These are phyloP conservation scores for Erigeron philadelphicus DNA, from an alignment of 140 eudicot species.

Conservation along the genomic window DNA sequence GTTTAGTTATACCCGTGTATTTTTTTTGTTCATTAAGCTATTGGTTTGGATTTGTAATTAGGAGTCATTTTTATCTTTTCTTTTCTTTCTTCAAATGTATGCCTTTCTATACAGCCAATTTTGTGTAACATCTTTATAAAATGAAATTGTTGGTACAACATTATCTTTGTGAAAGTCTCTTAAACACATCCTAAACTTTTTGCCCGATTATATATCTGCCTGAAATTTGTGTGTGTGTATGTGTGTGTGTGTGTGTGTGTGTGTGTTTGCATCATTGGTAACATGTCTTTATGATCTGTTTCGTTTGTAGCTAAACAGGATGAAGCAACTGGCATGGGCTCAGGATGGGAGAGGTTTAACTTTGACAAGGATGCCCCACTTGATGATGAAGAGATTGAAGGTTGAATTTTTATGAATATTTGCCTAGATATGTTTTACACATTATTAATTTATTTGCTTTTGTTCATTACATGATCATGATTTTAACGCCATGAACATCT, in stretches of 20 bases:
- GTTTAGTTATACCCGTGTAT: slow-evolving; percentile 1
- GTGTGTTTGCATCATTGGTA: neutral
- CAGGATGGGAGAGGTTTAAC: slow-evolving; percentile 96
- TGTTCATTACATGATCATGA: neutral
- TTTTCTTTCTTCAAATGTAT: neutral
- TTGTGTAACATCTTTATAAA: neutral
- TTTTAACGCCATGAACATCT: neutral
- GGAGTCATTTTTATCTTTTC: neutral
- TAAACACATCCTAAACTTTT: neutral
- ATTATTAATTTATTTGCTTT: neutral
- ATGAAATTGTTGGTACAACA: neutral
- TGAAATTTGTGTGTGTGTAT: neutral
- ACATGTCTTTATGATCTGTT: neutral
- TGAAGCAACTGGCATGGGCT: slow-evolving; percentile 57
- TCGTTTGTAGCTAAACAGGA: slow-evolving; percentile 68
- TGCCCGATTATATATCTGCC: neutral
- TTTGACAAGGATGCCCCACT: slow-evolving; percentile 95
- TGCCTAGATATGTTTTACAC: neutral
- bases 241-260: too few species aligned
- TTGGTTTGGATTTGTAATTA: neutral
- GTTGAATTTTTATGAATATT: slow-evolving; percentile 28
- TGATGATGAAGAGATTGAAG: slow-evolving; percentile 93
- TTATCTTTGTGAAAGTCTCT: too few species aligned
- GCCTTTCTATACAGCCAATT: neutral
- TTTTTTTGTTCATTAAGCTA: neutral